These are phyloP conservation scores for Ophiosphaerella korrae DNA, from an alignment of 2,329 filamentous ascomycete genomes.

Conservation along the genomic window DNA sequence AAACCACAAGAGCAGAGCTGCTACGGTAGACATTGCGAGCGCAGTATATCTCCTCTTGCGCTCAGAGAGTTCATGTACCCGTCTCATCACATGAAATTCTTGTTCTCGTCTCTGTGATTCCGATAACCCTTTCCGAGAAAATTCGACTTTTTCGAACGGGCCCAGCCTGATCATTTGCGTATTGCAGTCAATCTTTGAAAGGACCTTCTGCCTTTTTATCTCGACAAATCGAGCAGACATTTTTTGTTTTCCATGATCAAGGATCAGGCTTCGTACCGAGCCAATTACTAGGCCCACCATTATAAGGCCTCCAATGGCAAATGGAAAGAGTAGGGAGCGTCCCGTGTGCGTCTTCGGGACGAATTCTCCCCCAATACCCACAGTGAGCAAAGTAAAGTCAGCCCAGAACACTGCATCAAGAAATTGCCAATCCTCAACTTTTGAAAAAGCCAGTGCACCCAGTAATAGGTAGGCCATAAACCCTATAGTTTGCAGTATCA, in stretches of 20 bases:
- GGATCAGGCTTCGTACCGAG: conserved; percentile 56
- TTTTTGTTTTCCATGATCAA: conserved; percentile 59
- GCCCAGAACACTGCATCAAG: conserved; percentile 62
- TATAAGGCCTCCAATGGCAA: conserved; percentile 60
- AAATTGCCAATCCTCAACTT: conserved; percentile 59
- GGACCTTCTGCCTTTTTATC: conserved; percentile 51
- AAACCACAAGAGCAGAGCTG: conserved; percentile 51
- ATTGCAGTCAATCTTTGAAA: conserved; percentile 47
- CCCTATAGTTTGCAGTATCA: conserved; percentile 59
- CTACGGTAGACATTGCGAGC: conserved; percentile 46
- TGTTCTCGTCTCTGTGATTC: conserved; percentile 53
- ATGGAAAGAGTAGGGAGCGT: conserved; percentile 59
- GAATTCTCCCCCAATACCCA: conserved; percentile 59
- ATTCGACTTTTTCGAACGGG: conserved; percentile 47
- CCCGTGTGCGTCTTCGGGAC: conserved; percentile 57
- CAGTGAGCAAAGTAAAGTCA: conserved; percentile 61
- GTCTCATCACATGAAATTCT: conserved; percentile 54
- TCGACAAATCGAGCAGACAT: conserved; percentile 57
- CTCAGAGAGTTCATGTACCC: conserved; percentile 46
- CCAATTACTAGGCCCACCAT: conserved; percentile 62
- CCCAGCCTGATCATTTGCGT: conserved; percentile 52
- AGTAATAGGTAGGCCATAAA: conserved; percentile 57
- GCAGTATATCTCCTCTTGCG: conserved; percentile 48
- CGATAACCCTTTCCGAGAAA: conserved; percentile 46
- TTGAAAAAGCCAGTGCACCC: conserved; percentile 53